Percentiles rank a stretch among this genome's conserved stretches.
These are phyloP conservation scores for Saccharomycopsis fermentans DNA, from an alignment of 805 yeast genomes.

Conservation along the genomic window DNA sequence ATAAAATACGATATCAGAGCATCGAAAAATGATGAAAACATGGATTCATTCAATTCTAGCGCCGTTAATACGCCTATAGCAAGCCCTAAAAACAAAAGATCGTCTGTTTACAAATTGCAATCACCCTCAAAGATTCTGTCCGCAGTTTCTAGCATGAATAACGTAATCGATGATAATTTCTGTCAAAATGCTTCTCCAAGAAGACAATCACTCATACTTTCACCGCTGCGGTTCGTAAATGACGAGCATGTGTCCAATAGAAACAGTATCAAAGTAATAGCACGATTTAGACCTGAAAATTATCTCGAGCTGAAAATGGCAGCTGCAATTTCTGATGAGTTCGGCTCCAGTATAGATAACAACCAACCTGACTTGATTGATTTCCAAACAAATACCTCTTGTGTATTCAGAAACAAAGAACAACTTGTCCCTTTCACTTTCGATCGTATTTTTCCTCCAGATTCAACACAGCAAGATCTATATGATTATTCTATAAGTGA, in stretches of 20 bases:
- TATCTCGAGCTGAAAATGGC: slow-evolving; percentile 24
- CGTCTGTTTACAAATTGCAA: background rate
- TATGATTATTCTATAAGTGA: slow-evolving; percentile 49
- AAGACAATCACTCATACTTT: background rate
- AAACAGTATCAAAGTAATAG: slow-evolving; percentile 51
- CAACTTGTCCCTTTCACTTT: slow-evolving; percentile 37
- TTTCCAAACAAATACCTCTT: slow-evolving; percentile 24
- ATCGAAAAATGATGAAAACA: background rate
- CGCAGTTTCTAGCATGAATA: background rate
- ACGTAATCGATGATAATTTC: background rate
- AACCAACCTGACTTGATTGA: slow-evolving; percentile 1
- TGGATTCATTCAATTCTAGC: background rate
- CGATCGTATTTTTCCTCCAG: slow-evolving; percentile 52
- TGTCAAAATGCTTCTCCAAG: background rate
- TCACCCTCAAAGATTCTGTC: background rate
- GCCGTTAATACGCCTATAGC: background rate
- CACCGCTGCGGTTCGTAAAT: background rate
- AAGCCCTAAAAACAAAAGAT: background rate
- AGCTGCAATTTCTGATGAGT: background rate
- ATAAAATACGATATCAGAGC: background rate
- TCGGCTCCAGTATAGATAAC: background rate
- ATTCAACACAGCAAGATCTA: slow-evolving; percentile 44
- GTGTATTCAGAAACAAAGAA: slow-evolving; percentile 19
- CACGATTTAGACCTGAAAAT: slow-evolving; percentile 57
- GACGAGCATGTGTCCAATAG: background rate